Base-by-base conservation (phyloP, 2,329 filamentous ascomycete genomes). In the Colletotrichum falcatum region DNA sequence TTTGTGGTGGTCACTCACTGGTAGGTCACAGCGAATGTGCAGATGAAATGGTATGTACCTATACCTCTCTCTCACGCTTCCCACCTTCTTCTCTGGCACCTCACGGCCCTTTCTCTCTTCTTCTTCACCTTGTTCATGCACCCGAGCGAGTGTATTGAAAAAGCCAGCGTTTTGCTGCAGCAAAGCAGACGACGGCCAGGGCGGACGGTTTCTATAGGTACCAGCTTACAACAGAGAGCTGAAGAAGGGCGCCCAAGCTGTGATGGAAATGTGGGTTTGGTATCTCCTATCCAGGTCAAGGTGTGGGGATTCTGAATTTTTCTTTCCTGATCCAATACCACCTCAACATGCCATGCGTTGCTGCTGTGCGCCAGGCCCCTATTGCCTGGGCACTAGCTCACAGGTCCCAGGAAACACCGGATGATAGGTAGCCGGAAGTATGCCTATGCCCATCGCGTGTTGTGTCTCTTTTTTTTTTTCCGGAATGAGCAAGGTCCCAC, bases 1-100 rank as follows among this genome's bases (percentile, higher is more conserved):
- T 33, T 53, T 46, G 30, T 63, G 26, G 53, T 53, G 26, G 33
- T 70, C 62, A 56, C 37, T 33, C n/a, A 51, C 20, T 53, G 26
- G 33, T 70, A 67, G 63, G 46, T 33, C n/a, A 51, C 20, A 55
- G 46, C 46, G 26, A 26, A 39, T n/a, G 23, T n/a, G 23, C 37
- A 54, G 55, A 49, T 44, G n/a, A 48, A 35, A 48, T 65, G 16
- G 39, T 33, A 51, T 39, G 66, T 70, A 70, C 62, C 66, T 37
- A 46, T 70, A 70, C 55, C 37, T 69, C 42, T 37, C n/a, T 16
- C 42, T 26, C 5, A 9, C 30, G 37, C 9, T 49, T n/a, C 56
- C 39, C 35, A 28, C 56, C 23, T 39, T 2, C 42, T 18, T 26
- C 42, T 44, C 58, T 61, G 59, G 9, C 59, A 61, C 59, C 59